Evolutionary conservation across 345 rosid genomes (phyloP).

Genomic region (sweet orange (Citrus sinensis)): DVS_A1.0 CM039164.1:2249001-2249500

Average conservation of each 20-base stretch:
- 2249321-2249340: background rate
- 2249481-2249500: background rate
- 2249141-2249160: background rate
- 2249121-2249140: background rate
- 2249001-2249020: background rate
- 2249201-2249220: slow-evolving; percentile 58
- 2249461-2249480: slow-evolving; percentile 8
- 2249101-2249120: background rate
- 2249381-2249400: slow-evolving; percentile 52
- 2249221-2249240: slow-evolving; percentile 82
- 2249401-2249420: slow-evolving; percentile 45
- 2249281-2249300: background rate
- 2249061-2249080: background rate
- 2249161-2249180: slow-evolving; percentile 22
- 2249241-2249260: slow-evolving; percentile 61
- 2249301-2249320: background rate
- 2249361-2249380: background rate
- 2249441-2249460: slow-evolving; percentile 58
- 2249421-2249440: slow-evolving; percentile 49
- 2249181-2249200: slow-evolving; percentile 53
- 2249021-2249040: background rate
- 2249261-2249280: background rate
- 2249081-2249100: background rate
- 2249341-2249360: background rate
- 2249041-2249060: background rate